Evolutionary conservation across 306 rosid species (phyloP), one percentile per base, ranked within the genome.

Genomic region (Quercus engelmannii): DNA sequence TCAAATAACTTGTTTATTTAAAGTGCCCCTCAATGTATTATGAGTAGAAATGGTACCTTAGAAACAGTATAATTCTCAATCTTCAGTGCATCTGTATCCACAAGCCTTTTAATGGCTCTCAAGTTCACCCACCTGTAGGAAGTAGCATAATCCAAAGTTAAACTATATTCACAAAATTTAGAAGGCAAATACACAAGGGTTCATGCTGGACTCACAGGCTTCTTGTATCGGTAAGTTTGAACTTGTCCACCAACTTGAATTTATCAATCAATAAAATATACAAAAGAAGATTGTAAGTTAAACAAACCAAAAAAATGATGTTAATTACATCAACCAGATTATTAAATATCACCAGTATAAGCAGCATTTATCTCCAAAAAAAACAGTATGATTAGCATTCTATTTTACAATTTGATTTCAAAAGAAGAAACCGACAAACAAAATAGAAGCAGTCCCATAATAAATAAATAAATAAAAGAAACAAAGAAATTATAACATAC

Each of bases 121-220:
- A 91, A 80, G 76, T 81, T 87, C 81, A 85, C 84, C 96, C 97
- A 93, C 83, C 97, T 93, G 78, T 31, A 57, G 76, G 78, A 18
- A 6, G 62, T 58, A 49, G 28, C 65, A 62, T 15, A 68, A 73
- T 54, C 13, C 28, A 54, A 73, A 72, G 72, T 69, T 73, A 62
- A 51, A 70, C 21, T 38, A 59, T 74, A 71, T 5, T 70, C 18
- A 23, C 28, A 74, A 80, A 80, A 12, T 79, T 77, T 13, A 33
- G 79, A 17, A 49, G 73, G 71, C 41, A 52, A 80, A 12, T n/a
- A 46, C 38, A 74, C 19, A 70, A 71, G 54, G 80, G 75, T 28
- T 21, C 21, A 76, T 58, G 38, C n/a, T 70, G 74, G 73, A 89
- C 97, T 89, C 74, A 93, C 96, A 83, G 82, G 87, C 75, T 88